A percentile compares a stretch with the other conserved stretches of the same genome.
Evolutionary conservation across 192 early-diverging fungal species (phyloP).

Genomic region (Dissophora ornata): DNA sequence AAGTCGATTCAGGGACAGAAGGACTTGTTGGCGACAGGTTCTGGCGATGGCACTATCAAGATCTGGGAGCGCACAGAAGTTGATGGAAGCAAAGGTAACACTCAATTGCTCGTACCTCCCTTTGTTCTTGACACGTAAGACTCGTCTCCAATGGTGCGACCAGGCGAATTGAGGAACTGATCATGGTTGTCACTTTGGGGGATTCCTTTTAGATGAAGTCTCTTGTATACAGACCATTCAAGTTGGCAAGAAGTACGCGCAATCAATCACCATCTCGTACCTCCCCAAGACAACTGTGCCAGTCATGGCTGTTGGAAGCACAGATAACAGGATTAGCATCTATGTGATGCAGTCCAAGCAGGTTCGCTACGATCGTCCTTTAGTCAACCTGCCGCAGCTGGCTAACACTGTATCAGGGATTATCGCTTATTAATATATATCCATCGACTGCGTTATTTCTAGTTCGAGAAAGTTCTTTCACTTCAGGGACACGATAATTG

Average conservation of each 20-base stretch:
- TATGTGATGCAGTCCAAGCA: constrained; percentile 63
- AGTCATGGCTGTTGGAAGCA: constrained; percentile 85
- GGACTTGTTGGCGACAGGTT: constrained; percentile 74
- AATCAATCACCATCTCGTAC: constrained; percentile 73
- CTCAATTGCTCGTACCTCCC: constrained; percentile 6
- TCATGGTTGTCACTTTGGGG: background rate
- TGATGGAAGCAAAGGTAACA: constrained; percentile 48
- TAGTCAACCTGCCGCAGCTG: background rate
- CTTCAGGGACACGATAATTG: constrained; percentile 95
- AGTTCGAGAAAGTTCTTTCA: constrained; percentile 73
- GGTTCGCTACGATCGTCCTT: constrained; percentile 26
- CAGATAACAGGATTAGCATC: constrained; percentile 79
- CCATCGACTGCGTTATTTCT: too few species aligned
- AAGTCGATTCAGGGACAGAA: constrained; percentile 40
- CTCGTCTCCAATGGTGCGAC: too few species aligned
- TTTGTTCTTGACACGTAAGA: too few species aligned
- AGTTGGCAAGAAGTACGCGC: constrained; percentile 72
- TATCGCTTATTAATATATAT: too few species aligned
- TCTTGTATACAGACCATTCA: constrained; percentile 76
- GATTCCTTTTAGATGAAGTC: constrained; percentile 47
- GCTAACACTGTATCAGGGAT: too few species aligned
- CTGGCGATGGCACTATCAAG: constrained; percentile 77
- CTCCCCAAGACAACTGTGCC: constrained; percentile 73
- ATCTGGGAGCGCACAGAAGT: constrained; percentile 71
- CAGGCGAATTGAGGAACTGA: too few species aligned